phyloP scores from a whole-genome alignment of 1,139 yeast species.

The Debaryomyces coudertii region DNA sequence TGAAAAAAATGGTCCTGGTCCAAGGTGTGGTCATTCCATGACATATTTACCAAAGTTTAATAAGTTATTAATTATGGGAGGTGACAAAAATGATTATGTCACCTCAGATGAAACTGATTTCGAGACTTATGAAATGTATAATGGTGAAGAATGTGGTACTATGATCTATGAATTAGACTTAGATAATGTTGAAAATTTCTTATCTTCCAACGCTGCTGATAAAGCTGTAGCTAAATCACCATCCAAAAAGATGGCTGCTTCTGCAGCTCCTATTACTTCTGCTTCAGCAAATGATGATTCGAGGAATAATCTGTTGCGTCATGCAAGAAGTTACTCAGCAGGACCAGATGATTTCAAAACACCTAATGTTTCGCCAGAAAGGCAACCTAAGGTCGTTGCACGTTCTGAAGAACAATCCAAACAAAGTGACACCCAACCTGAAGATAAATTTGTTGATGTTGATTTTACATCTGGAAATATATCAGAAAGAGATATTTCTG shows the following conservation, averaged over 20 bases:
- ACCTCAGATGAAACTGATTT: constrained; percentile 39
- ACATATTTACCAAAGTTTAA: constrained; percentile 68
- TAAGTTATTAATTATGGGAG: constrained; percentile 86
- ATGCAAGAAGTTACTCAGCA: constrained; percentile 43
- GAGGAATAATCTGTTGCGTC: constrained; percentile 21
- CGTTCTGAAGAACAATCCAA: constrained; percentile 8
- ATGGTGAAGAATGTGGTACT: constrained; percentile 56
- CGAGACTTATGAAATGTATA: constrained; percentile 53
- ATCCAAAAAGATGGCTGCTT: constrained; percentile 15
- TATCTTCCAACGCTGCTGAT: constrained; percentile 20
- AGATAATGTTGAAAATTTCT: constrained; percentile 35
- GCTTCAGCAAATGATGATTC: constrained; percentile 11
- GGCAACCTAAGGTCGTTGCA: constrained; percentile 16
- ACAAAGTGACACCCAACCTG: background rate
- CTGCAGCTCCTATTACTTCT: constrained; percentile 18
- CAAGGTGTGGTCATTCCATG: constrained; percentile 94
- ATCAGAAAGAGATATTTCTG: constrained; percentile 23
- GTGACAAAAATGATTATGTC: constrained; percentile 71
- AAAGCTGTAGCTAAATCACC: constrained; percentile 15
- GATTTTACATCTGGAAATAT: constrained; percentile 28
- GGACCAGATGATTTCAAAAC: constrained; percentile 50
- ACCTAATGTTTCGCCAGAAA: constrained; percentile 42
- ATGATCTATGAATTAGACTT: constrained; percentile 68
- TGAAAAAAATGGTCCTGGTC: constrained; percentile 61
- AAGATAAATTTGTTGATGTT: constrained; percentile 34